Base-by-base conservation (phyloP, 1,139 yeast species). In the Yamadazyma membranifaciens region DNA sequence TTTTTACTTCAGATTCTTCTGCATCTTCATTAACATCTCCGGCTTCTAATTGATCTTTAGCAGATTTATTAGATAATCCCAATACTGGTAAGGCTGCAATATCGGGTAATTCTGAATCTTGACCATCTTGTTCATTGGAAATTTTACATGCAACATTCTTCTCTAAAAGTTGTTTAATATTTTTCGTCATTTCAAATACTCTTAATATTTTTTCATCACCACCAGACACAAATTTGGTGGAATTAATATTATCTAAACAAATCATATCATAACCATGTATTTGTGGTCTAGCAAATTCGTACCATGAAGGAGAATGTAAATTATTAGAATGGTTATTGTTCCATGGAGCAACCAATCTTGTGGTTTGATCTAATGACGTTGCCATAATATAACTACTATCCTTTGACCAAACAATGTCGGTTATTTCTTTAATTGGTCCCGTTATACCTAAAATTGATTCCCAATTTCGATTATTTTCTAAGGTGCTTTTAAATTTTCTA, bases 251-350 rank as follows among this genome's bases (percentile, higher is more conserved):
- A 37, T 81, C 81, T n/a, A 87, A 69, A 49, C 95, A 82, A 34
- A 87, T 76, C 97, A 94, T 89, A 59, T 94, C 98, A 57, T 88
- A 94, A 10, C 99, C 99, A 60, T 94, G 99, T 48, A 94, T 92
- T 59, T 94, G 99, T 0, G 98, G 98, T 51, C 99, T 76, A 1
- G 96, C 88, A 60, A 92, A 82, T 59, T 94, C 99, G 57, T 83
- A 86, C 96, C 96, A 89, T 1, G 80, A 67, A n/a, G 6, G 11
- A 25, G n/a, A 9, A 11, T 12, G 25, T n/a, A 44, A 42, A 2
- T 46, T 40, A 29, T 40, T 34, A 16, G 17, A 12, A 6, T 14
- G 20, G 43, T 71, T 58, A 7, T 50, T 50, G 4, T 50, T 52
- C 85, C 87, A 83, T 15, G 78, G 78, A 0, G 95, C 83, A 62